Evolutionary conservation across 2,329 filamentous ascomycete genomes (phyloP).

Genomic region (Nannizzia gypsea): DNA sequence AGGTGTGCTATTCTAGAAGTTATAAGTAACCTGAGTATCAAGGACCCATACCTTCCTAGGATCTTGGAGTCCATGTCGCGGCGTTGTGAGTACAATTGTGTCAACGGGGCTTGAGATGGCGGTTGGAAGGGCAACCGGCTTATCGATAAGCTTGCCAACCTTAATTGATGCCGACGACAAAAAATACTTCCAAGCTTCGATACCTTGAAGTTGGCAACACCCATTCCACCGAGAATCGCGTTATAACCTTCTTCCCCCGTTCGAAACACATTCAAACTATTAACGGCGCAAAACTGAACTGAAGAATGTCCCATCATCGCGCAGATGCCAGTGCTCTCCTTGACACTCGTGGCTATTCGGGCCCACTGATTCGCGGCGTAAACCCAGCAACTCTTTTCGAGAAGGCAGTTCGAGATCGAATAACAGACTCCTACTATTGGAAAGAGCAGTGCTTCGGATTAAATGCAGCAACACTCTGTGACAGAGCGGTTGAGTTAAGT

Average conservation of each 20-base stretch:
- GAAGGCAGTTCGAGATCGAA: slow-evolving; percentile 88
- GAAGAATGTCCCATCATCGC: slow-evolving; percentile 46
- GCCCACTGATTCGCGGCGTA: slow-evolving; percentile 68
- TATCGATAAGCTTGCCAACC: slow-evolving; percentile 26
- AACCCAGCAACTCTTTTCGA: slow-evolving; percentile 95
- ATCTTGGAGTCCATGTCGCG: not conserved
- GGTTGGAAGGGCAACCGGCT: slow-evolving; percentile 24
- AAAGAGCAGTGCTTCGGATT: slow-evolving; percentile 97
- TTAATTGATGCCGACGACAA: not conserved
- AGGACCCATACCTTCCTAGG: not conserved
- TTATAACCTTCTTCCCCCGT: no score
- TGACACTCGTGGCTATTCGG: slow-evolving; percentile 76
- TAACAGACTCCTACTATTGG: slow-evolving; percentile 93
- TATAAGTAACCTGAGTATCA: not conserved
- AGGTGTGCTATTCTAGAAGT: not conserved
- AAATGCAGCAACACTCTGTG: slow-evolving; percentile 68
- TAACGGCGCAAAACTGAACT: not conserved
- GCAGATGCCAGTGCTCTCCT: slow-evolving; percentile 69
- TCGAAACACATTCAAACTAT: not conserved
- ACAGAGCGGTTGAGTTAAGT: slow-evolving; percentile 73
- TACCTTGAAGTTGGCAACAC: no score
- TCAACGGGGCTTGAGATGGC: not conserved
- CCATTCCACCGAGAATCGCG: not conserved
- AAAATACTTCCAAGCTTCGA: not conserved
- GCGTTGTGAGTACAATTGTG: not conserved